These are phyloP conservation scores for Pichia scutulata DNA, from an alignment of 805 yeast genomes.

Conservation along the genomic window DNA sequence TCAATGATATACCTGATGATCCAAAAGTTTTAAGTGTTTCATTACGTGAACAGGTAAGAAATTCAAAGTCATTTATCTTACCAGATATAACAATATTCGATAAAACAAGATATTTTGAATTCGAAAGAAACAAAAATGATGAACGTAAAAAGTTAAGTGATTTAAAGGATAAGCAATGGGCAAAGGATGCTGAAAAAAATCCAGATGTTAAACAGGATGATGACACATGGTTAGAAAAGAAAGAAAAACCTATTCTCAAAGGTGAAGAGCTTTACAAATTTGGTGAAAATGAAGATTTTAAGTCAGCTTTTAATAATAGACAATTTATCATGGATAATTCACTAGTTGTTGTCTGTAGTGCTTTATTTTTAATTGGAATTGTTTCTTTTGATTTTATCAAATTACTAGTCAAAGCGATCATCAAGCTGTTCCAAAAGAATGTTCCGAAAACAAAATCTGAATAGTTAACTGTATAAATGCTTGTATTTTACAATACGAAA, in stretches of 20 bases:
- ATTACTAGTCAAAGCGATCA: neutral
- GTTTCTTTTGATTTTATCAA: slow-evolving; percentile 11
- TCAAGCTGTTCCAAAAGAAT: neutral
- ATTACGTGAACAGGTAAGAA: slow-evolving; percentile 18
- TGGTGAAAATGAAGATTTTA: slow-evolving; percentile 23
- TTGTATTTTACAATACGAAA: neutral
- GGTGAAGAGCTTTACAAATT: slow-evolving; percentile 19
- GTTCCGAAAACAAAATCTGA: neutral
- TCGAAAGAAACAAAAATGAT: slow-evolving; percentile 45
- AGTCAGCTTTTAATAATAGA: slow-evolving; percentile 34
- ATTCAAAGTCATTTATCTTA: slow-evolving; percentile 37
- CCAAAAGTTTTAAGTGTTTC: slow-evolving; percentile 28
- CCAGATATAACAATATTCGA: slow-evolving; percentile 47
- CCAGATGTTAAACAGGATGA: slow-evolving; percentile 14
- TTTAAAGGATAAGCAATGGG: slow-evolving; percentile 25
- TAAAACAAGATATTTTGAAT: slow-evolving; percentile 40
- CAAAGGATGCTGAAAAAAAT: slow-evolving; percentile 17
- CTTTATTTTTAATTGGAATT: slow-evolving; percentile 6
- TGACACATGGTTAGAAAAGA: slow-evolving; percentile 26
- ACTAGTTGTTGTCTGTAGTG: slow-evolving; percentile 26
- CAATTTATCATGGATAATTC: slow-evolving; percentile 47
- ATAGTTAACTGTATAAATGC: neutral
- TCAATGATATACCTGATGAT: slow-evolving; percentile 27
- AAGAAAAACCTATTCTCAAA: slow-evolving; percentile 13
- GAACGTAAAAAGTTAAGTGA: slow-evolving; percentile 24